A percentile compares a stretch with the other conserved stretches of the same genome.
Conservation (phyloP, 306 rosid species). For the Malus orientalis region DNA sequence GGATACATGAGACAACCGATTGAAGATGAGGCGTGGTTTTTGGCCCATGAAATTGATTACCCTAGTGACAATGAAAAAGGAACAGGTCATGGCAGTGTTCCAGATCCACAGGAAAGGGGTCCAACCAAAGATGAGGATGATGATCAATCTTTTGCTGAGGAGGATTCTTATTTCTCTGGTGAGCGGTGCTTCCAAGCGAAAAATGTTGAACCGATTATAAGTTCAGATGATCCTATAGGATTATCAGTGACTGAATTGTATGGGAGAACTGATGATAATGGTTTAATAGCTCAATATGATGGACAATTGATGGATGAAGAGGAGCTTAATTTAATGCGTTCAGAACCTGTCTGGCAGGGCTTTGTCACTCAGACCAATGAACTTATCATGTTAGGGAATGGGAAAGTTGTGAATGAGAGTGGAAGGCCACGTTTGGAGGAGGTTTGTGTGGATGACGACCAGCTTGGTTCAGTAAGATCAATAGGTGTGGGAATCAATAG, state of each 20-base stretch:
- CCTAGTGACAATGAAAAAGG: constrained; percentile 98
- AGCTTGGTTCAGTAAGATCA: constrained; percentile 86
- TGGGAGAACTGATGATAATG: constrained; percentile 55
- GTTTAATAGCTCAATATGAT: constrained; percentile 77
- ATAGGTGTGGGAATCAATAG: constrained; percentile 95
- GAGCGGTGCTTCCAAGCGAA: constrained; percentile 75
- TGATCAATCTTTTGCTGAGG: constrained; percentile 95
- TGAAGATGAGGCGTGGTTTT: constrained; percentile 98
- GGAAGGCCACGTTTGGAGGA: constrained; percentile 59
- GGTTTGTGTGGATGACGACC: constrained; percentile 72
- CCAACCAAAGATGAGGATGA: constrained; percentile 83
- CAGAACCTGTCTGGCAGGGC: constrained; percentile 95
- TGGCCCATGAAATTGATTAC: constrained; percentile 98
- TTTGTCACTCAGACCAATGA: constrained; percentile 83
- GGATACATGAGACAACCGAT: constrained; percentile 99
- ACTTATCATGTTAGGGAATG: constrained; percentile 67
- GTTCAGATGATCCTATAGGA: constrained; percentile 66
- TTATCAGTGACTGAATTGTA: constrained; percentile 59
- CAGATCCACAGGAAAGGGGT: constrained; percentile 72
- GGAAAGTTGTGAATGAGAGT: constrained; percentile 47
- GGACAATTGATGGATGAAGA: constrained; percentile 88
- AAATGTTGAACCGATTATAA: constrained; percentile 57
- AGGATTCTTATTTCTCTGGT: constrained; percentile 87
- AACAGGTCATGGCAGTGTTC: constrained; percentile 76
- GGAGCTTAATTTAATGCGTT: constrained; percentile 74